Percentiles rank a stretch among this genome's conserved stretches.
These are phyloP conservation scores for Spatholobus suberectus DNA, from an alignment of 306 rosid species.

Conservation along the genomic window DNA sequence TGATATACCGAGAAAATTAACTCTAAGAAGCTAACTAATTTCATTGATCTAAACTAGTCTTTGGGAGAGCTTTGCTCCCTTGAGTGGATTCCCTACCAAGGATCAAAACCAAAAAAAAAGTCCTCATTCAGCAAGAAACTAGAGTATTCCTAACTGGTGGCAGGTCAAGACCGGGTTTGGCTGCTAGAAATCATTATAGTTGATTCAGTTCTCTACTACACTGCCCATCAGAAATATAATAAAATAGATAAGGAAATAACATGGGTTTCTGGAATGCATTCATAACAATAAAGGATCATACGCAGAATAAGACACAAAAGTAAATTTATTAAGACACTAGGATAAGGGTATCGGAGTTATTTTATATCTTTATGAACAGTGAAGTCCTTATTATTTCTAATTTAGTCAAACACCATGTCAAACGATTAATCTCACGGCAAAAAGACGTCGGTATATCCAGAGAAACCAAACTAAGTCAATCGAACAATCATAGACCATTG, in stretches of 20 bases:
- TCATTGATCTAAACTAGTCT: not conserved
- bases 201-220: not conserved
- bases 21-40: not conserved
- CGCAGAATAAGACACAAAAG: not conserved
- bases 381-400: not conserved
- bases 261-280: not conserved
- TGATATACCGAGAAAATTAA: not conserved
- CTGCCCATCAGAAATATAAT: not conserved
- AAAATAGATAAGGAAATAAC: not conserved
- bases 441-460: not conserved
- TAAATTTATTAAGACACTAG: too few species aligned
- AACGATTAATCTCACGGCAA: not conserved
- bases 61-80: not conserved
- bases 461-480: not conserved
- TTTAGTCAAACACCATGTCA: not conserved
- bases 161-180: not conserved
- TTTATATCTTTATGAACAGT: not conserved
- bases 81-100: not conserved
- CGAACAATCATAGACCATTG: not conserved
- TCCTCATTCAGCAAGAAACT: not conserved
- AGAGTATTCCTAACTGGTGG: conserved; percentile 2
- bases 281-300: conserved; percentile 8
- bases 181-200: not conserved
- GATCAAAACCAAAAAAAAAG: not conserved
- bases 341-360: not conserved